These are phyloP conservation scores for Eucalyptus erythrocorys DNA, from an alignment of 345 rosid species.

Conservation along the genomic window DNA sequence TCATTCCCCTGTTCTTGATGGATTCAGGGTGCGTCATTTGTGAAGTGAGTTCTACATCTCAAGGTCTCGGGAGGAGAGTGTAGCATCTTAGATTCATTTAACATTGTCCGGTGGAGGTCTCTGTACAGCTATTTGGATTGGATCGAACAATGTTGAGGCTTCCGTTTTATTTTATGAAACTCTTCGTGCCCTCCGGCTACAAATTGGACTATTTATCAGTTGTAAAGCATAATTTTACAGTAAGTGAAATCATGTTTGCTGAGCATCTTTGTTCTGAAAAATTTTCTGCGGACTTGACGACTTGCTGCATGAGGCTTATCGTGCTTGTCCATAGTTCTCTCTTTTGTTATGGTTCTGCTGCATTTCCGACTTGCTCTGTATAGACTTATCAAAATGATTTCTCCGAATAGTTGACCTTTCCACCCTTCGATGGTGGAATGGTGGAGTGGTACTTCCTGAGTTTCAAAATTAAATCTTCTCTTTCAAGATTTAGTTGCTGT, in stretches of 20 bases:
- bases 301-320: neutral
- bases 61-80: neutral
- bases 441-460: neutral
- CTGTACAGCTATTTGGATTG: neutral
- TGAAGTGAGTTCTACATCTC: neutral
- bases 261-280: neutral
- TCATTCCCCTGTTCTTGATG: neutral
- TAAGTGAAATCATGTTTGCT: neutral
- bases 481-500: neutral
- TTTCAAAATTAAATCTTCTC: neutral
- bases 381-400: neutral
- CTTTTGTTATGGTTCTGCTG: neutral
- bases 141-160: neutral
- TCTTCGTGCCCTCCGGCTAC: neutral
- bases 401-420: neutral
- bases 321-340: neutral
- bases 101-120: neutral
- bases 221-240: neutral
- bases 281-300: neutral
- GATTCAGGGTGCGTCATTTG: neutral
- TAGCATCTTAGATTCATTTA: neutral
- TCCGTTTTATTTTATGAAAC: neutral
- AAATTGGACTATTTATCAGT: neutral
- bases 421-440: neutral
- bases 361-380: neutral